Conservation (phyloP, 257 asterid species). For the Lavandula angustifolia region DNA sequence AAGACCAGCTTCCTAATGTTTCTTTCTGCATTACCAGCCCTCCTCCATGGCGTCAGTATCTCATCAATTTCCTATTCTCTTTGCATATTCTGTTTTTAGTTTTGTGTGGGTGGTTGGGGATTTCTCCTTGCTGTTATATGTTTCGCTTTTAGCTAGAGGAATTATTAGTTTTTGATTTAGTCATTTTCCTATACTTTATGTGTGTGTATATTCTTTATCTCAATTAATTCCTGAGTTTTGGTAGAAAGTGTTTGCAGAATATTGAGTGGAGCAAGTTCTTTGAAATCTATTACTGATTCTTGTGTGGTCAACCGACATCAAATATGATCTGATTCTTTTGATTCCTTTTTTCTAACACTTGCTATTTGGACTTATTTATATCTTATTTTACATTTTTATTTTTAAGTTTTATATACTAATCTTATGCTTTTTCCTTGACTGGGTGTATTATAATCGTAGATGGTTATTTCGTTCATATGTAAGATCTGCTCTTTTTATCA, state of each 20-base stretch:
- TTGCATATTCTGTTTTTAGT: conserved; percentile 26
- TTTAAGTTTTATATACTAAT: neutral
- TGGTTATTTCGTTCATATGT: too few relatives aligned
- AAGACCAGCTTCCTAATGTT: conserved; percentile 91
- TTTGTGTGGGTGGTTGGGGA: conserved; percentile 32
- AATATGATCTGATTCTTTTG: conserved; percentile 40
- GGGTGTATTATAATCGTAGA: neutral
- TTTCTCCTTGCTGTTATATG: conserved; percentile 26
- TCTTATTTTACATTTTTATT: conserved; percentile 12
- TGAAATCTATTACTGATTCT: conserved; percentile 18
- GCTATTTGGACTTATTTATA: conserved; percentile 20
- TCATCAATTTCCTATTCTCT: conserved; percentile 19
- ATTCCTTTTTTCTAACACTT: conserved; percentile 16
- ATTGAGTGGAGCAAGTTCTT: conserved; percentile 33
- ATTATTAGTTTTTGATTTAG: conserved; percentile 20
- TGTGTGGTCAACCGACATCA: conserved; percentile 31
- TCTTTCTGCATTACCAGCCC: conserved; percentile 96
- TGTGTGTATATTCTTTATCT: conserved; percentile 29
- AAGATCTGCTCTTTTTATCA: too few relatives aligned
- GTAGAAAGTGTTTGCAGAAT: conserved; percentile 38
- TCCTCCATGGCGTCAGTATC: conserved; percentile 94
- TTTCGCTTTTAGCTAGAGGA: conserved; percentile 29
- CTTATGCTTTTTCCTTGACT: conserved; percentile 21
- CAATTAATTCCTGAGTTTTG: conserved; percentile 34
- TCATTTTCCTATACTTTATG: conserved; percentile 28